phyloP scores from a whole-genome alignment of 306 rosid species.

The Pterocarpus santalinus region DNA sequence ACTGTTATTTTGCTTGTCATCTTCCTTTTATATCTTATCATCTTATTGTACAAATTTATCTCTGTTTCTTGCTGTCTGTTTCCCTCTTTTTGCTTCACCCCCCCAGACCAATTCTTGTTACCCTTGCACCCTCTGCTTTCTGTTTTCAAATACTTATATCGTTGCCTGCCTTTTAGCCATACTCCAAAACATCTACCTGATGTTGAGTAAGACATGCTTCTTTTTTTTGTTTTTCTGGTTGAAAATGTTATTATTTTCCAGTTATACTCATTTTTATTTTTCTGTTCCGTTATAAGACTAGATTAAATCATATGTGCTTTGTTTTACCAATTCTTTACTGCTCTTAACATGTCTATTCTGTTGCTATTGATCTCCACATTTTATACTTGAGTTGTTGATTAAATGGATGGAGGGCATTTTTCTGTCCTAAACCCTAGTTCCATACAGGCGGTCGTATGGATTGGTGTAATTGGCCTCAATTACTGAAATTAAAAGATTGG shows the following conservation, averaged over 20 bases:
- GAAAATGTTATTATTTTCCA: not conserved
- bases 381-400: conserved; percentile 31
- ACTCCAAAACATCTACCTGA: no score
- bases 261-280: not conserved
- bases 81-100: not conserved
- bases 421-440: not conserved
- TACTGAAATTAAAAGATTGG: conserved; percentile 89
- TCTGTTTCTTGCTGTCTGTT: not conserved
- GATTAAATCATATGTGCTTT: conserved; percentile 11
- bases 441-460: conserved; percentile 58
- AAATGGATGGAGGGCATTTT: conserved; percentile 66
- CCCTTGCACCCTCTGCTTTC: conserved; percentile 2
- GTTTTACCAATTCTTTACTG: conserved; percentile 3
- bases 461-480: conserved; percentile 64
- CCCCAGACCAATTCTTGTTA: conserved; percentile 6
- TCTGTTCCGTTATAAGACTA: not conserved
- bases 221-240: not conserved
- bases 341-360: conserved; percentile 1
- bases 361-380: conserved; percentile 7
- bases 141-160: not conserved
- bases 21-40: not conserved
- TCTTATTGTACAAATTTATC: not conserved
- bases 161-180: not conserved
- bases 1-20: not conserved
- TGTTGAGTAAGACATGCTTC: no score